phyloP scores from a whole-genome alignment of 257 asterid genomes.

The Ligustrum vulgare region DNA sequence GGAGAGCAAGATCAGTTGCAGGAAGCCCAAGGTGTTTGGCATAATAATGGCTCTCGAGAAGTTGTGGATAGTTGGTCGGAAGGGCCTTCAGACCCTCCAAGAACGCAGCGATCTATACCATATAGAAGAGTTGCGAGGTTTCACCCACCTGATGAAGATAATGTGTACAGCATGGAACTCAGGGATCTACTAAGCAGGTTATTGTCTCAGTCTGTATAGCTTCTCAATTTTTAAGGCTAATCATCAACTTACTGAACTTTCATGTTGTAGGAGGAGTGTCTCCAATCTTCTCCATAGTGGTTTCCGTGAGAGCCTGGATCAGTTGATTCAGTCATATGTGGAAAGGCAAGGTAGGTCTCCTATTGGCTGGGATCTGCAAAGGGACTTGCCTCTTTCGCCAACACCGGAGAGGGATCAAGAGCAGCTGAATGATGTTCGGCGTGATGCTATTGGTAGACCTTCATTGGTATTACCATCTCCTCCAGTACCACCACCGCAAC shows the following conservation, averaged over 20 bases:
- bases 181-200: conserved; percentile 96
- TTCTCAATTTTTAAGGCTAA: too few relatives aligned
- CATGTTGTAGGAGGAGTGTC: conserved; percentile 79
- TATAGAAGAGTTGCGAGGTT: conserved; percentile 18
- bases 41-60: conserved; percentile 56
- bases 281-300: conserved; percentile 93
- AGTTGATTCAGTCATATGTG: conserved; percentile 79
- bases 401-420: conserved; percentile 59
- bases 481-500: conserved; percentile 86
- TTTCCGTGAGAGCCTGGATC: conserved; percentile 89
- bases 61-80: conserved; percentile 68
- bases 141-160: conserved; percentile 75
- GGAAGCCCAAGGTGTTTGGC: conserved; percentile 59
- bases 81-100: conserved; percentile 66
- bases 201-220: conserved; percentile 10
- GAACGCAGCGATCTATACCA: too few relatives aligned
- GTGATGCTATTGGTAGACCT: too few relatives aligned
- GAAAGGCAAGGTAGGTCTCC: conserved; percentile 75
- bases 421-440: too few relatives aligned
- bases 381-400: conserved; percentile 69
- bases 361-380: conserved; percentile 76
- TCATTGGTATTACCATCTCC: conserved; percentile 59
- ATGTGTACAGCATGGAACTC: conserved; percentile 94
- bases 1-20: conserved; percentile 42
- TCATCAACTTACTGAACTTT: too few relatives aligned